Conservation (phyloP, 371 early-diverging fungal genomes). For the Umbelopsis sp. region DNA sequence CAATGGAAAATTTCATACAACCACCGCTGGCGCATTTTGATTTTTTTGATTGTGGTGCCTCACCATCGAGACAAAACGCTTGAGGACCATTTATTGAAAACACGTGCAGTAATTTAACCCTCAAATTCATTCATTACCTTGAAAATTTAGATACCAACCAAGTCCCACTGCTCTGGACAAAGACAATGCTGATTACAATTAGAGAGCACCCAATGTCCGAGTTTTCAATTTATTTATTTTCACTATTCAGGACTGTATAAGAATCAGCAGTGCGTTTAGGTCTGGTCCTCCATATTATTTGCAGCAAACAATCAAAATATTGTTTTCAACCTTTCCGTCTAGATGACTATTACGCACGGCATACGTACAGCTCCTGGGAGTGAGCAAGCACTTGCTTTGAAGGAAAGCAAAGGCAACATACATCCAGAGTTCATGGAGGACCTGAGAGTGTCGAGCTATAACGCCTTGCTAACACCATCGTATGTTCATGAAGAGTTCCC, state of each 20-base stretch:
- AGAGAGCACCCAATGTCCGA: conserved; percentile 2
- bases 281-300: background rate
- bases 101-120: background rate
- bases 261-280: background rate
- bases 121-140: conserved; percentile 10
- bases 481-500: conserved; percentile 65
- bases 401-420: background rate
- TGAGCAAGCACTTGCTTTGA: background rate
- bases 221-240: conserved; percentile 18
- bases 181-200: background rate
- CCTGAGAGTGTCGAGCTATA: conserved; percentile 65
- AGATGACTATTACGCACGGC: conserved; percentile 4
- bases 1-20: too few species aligned
- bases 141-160: conserved; percentile 12
- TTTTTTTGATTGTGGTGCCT: too few species aligned
- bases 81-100: background rate
- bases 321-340: background rate
- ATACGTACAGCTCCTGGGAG: background rate
- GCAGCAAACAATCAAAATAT: background rate
- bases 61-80: too few species aligned
- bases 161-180: background rate
- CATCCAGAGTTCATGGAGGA: conserved; percentile 55
- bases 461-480: conserved; percentile 62
- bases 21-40: background rate
- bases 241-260: background rate